Evolutionary conservation across 1,284 basidiomycete species (phyloP), one percentile per base, ranked within the genome.

Genomic region (Cystobasidiaceae sp.): DNA sequence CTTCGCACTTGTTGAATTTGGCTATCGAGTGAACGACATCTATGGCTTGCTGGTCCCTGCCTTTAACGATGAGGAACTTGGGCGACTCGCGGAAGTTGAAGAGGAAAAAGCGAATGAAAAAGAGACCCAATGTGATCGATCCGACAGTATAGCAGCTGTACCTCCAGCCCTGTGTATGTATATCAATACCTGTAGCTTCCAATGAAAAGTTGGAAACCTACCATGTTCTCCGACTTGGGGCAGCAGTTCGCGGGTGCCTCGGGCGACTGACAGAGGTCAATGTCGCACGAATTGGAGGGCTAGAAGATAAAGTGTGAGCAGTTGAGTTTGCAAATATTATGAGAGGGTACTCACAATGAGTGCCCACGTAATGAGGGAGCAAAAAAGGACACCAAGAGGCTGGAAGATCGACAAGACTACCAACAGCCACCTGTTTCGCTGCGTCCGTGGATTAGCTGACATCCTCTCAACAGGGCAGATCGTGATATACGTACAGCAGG

Each of bases 1-100:
- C 79, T 46, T 73, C 77, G 52, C 70, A 81, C 1, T 82, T 80
- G 74, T 93, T 91, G 77, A 84, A 87, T 32, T 77, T 76, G 1
- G 89, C 89, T 19, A 91, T 81, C 30, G 80, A 79, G 67, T 85
- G 82, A 23, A 92, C 78, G 54, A 89, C 81, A 17, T 81, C 82
- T 23, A 91, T 83, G 0, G 89, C 89, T 54, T 86, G 83, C 15
- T 80, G 81, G 70, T 90, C 88, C 37, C 80, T 78, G 0, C 88
- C 88, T 64, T 84, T 82, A 5, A 84, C 84, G 74, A 90, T 83
- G 30, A 91, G 81, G 75, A 69, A 78, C 67, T 78, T 78, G 27
- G 76, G 87, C 61, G 84, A 85, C 75, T 90, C 88, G 64, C 85
- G 79, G 54, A 90, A 81, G n/a, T 80, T 79, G 79, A 89, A 89